phyloP scores from a whole-genome alignment of 768 basidiomycete species.

The Hortiboletus campestris region DNA sequence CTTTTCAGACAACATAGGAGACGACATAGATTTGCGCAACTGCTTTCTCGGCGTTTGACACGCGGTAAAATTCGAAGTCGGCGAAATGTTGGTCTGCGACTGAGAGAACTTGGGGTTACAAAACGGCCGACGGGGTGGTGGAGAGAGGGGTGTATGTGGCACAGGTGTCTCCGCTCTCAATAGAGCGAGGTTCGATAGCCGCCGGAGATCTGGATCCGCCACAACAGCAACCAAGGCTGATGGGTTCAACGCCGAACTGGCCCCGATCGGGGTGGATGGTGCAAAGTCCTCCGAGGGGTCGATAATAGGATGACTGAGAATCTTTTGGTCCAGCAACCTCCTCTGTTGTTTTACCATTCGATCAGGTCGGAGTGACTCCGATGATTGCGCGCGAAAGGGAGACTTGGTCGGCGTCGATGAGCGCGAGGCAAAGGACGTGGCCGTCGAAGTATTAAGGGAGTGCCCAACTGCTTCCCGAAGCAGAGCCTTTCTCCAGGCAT shows the following conservation, averaged over 20 bases:
- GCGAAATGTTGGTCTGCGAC: slow-evolving; percentile 54
- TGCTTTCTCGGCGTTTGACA: slow-evolving; percentile 15
- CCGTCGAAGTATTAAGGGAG: slow-evolving; percentile 61
- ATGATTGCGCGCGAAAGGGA: slow-evolving; percentile 20
- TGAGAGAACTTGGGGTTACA: slow-evolving; percentile 45
- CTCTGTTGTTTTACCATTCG: slow-evolving; percentile 23
- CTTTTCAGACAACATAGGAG: slow-evolving; percentile 49
- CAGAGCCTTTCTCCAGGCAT: slow-evolving; percentile 74
- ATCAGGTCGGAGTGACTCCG: slow-evolving; percentile 22
- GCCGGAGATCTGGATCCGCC: slow-evolving; percentile 33
- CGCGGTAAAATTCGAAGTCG: slow-evolving; percentile 2
- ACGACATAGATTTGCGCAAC: slow-evolving; percentile 52
- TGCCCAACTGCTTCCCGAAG: slow-evolving; percentile 77
- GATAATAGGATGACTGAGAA: slow-evolving; percentile 41
- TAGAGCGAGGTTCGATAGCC: slow-evolving; percentile 44
- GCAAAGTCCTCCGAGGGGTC: slow-evolving; percentile 33
- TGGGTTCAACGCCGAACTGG: slow-evolving; percentile 3
- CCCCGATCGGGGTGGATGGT: slow-evolving; percentile 19
- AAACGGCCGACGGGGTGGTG: slow-evolving; percentile 56
- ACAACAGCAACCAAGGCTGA: slow-evolving; percentile 17
- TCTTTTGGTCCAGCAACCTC: slow-evolving; percentile 41
- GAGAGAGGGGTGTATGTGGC: slow-evolving; percentile 59
- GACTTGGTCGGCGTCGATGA: slow-evolving; percentile 39
- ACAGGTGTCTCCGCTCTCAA: slow-evolving; percentile 66
- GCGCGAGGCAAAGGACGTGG: slow-evolving; percentile 36